These are phyloP conservation scores for Cocos nucifera DNA, from an alignment of 176 grass and related monocot genomes.

Conservation along the genomic window DNA sequence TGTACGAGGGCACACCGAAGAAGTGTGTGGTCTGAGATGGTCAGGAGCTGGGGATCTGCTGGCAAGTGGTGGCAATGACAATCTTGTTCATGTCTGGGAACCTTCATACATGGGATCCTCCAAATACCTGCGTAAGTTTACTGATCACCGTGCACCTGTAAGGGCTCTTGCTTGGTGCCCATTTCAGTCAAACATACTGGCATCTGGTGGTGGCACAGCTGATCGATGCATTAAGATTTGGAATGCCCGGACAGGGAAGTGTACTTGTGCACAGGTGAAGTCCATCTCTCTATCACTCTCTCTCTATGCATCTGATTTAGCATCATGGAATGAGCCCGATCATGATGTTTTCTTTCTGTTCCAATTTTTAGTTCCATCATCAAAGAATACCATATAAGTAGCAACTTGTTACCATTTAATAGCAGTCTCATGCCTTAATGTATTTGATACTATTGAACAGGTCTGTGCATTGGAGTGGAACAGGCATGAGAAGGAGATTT, in stretches of 20 bases:
- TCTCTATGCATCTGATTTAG: too few relatives aligned
- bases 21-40: conserved; percentile 30
- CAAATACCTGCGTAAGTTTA: conserved; percentile 23
- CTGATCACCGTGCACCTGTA: conserved; percentile 21
- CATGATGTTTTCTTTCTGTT: too few relatives aligned
- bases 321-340: too few relatives aligned
- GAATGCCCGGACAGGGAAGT: conserved; percentile 23
- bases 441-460: conserved; percentile 4
- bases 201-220: conserved; percentile 23
- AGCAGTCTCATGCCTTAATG: too few relatives aligned
- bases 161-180: conserved; percentile 36
- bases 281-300: neutral
- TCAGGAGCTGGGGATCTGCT: conserved; percentile 17
- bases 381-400: too few relatives aligned
- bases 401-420: too few relatives aligned
- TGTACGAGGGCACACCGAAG: conserved; percentile 16
- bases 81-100: conserved; percentile 23
- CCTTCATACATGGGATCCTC: conserved; percentile 4
- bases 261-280: conserved; percentile 25
- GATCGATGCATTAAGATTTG: conserved; percentile 32
- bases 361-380: too few relatives aligned
- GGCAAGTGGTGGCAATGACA: conserved; percentile 29
- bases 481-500: conserved; percentile 34
- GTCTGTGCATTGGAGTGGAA: conserved; percentile 40
- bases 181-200: conserved; percentile 18